Evolutionary conservation across 2,329 filamentous ascomycete species (phyloP).

Genomic region (Trichoderma simmonsii): DNA sequence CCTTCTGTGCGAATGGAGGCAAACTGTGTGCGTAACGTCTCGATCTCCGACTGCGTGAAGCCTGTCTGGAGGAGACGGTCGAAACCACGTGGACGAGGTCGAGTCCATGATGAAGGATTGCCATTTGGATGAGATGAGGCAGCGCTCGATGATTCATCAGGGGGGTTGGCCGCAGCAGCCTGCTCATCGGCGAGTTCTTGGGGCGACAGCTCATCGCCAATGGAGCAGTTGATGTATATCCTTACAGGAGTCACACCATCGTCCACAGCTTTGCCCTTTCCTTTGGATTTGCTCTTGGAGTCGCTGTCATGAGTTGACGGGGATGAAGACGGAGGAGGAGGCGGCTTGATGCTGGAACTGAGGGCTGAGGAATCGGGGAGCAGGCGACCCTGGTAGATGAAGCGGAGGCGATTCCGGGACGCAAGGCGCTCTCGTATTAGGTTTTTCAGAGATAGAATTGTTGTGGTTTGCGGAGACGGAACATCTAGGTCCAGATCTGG

Average conservation of each 20-base stretch:
- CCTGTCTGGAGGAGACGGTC: slow-evolving; percentile 79
- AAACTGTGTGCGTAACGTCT: slow-evolving; percentile 83
- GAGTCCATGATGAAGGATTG: slow-evolving; percentile 27
- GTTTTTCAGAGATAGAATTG: slow-evolving; percentile 76
- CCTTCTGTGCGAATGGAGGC: slow-evolving; percentile 76
- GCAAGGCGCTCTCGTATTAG: slow-evolving; percentile 72
- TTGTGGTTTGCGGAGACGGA: slow-evolving; percentile 62
- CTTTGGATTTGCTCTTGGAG: slow-evolving; percentile 56
- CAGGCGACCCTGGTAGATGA: slow-evolving; percentile 87
- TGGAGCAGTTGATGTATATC: slow-evolving; percentile 90
- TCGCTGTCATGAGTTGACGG: slow-evolving; percentile 24
- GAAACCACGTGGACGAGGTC: slow-evolving; percentile 64
- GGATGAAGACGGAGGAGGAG: slow-evolving; percentile 53
- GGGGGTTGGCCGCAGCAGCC: slow-evolving; percentile 38
- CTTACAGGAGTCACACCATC: slow-evolving; percentile 48
- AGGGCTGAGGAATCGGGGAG: slow-evolving; percentile 72
- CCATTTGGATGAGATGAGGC: slow-evolving; percentile 9
- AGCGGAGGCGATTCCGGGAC: slow-evolving; percentile 69
- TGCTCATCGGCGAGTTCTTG: slow-evolving; percentile 69
- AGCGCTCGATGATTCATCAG: slow-evolving; percentile 49
- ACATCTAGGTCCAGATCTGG: slow-evolving; percentile 82
- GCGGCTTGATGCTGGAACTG: slow-evolving; percentile 62
- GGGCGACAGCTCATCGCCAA: slow-evolving; percentile 69
- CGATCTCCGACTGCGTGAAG: slow-evolving; percentile 79
- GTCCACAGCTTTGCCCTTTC: slow-evolving; percentile 13